phyloP scores from a whole-genome alignment of 1,284 basidiomycete genomes.

The Ceratobasidium sp. region DNA sequence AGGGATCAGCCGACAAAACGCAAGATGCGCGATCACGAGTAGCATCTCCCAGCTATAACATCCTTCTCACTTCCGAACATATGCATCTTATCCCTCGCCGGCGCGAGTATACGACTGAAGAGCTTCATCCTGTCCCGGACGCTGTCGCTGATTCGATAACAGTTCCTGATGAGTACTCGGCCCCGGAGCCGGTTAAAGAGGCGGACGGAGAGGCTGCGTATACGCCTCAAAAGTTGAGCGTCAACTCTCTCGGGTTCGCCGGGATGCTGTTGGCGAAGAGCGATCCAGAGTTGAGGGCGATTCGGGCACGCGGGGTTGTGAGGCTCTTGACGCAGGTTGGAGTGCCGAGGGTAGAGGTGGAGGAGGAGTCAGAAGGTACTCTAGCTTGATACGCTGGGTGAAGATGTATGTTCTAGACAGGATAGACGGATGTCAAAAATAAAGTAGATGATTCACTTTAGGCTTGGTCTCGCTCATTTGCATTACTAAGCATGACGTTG shows the following conservation, averaged over 20 bases:
- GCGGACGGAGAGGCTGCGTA: slow-evolving; percentile 1
- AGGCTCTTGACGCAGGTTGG: slow-evolving; percentile 71
- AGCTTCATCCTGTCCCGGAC: slow-evolving; percentile 3
- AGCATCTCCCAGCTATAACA: slow-evolving; percentile 77
- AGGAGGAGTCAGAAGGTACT: background rate
- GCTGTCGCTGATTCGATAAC: background rate
- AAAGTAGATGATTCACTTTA: too few relatives aligned
- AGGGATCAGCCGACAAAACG: slow-evolving; percentile 67
- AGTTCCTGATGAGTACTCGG: slow-evolving; percentile 29
- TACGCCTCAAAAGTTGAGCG: slow-evolving; percentile 58
- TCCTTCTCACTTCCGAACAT: slow-evolving; percentile 83
- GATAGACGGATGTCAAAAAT: too few relatives aligned
- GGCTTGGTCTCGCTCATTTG: too few relatives aligned
- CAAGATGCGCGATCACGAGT: background rate
- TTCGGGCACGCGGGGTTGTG: slow-evolving; percentile 68
- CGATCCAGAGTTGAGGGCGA: slow-evolving; percentile 72
- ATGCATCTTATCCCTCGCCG: slow-evolving; percentile 82
- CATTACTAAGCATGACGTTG: too few relatives aligned
- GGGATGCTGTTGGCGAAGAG: slow-evolving; percentile 87
- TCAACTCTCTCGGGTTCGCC: slow-evolving; percentile 88
- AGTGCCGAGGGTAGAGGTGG: slow-evolving; percentile 50
- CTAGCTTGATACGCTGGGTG: background rate
- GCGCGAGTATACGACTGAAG: slow-evolving; percentile 60
- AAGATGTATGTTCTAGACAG: too few relatives aligned
- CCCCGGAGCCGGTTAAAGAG: slow-evolving; percentile 59